Conservation (phyloP, 768 basidiomycete genomes). For the Filobasidium floriforme region DNA sequence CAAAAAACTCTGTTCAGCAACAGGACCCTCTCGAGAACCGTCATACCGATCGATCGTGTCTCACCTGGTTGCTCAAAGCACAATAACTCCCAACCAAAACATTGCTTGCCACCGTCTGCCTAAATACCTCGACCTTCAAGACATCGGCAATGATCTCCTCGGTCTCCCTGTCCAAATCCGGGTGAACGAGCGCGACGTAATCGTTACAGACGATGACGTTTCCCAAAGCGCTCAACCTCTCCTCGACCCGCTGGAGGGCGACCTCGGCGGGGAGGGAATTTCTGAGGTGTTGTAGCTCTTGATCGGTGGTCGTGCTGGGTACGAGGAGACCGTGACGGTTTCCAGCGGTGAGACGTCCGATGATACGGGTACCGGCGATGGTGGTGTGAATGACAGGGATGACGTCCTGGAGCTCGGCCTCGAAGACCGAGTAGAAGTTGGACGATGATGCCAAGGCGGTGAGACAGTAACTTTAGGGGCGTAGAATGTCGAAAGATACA, state of each 20-base stretch:
- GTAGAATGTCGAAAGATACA: neutral
- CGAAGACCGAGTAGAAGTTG: constrained; percentile 97
- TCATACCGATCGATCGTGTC: no score
- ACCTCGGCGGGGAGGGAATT: constrained; percentile 91
- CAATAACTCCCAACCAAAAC: constrained; percentile 95
- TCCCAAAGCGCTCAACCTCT: constrained; percentile 90
- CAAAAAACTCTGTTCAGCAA: neutral
- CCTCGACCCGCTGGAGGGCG: constrained; percentile 90
- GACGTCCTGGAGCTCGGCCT: constrained; percentile 84
- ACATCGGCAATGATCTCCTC: constrained; percentile 99
- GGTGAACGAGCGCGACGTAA: constrained; percentile 96
- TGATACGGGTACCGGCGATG: constrained; percentile 86
- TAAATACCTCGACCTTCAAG: constrained; percentile 96
- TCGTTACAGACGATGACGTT: constrained; percentile 99
- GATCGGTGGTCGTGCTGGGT: constrained; percentile 90
- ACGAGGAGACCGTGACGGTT: constrained; percentile 97
- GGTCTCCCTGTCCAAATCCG: constrained; percentile 94
- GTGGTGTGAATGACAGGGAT: constrained; percentile 93
- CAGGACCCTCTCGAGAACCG: no score
- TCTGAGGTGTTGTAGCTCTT: constrained; percentile 94
- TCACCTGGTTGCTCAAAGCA: constrained; percentile 76
- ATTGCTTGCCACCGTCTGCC: constrained; percentile 94
- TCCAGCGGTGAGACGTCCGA: constrained; percentile 87
- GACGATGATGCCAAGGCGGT: constrained; percentile 86
- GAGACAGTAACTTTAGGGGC: constrained; percentile 69